Percentiles rank a stretch among this genome's conserved stretches.
These are phyloP conservation scores for Oryza glumipatula DNA, from an alignment of 176 grass and related monocot genomes.

Conservation along the genomic window DNA sequence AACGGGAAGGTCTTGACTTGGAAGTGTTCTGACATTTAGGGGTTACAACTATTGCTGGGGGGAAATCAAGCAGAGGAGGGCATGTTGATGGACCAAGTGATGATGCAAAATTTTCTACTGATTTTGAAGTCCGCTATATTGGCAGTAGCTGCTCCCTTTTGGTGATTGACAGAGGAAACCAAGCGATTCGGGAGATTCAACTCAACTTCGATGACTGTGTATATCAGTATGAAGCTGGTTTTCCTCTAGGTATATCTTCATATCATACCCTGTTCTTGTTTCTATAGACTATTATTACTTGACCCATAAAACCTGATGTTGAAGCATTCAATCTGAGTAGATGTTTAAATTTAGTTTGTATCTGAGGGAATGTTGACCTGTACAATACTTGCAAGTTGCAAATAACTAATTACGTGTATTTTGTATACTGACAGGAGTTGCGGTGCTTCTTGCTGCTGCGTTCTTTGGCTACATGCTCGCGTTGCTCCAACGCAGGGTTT, in stretches of 20 bases:
- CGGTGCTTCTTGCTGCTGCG: conserved; percentile 68
- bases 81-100: conserved; percentile 88
- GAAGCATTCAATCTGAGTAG: not conserved
- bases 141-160: conserved; percentile 93
- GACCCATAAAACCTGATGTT: conserved; percentile 24
- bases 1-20: conserved; percentile 29
- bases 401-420: conserved; percentile 29
- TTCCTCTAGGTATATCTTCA: conserved; percentile 74
- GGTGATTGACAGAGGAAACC: conserved; percentile 93
- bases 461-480: conserved; percentile 96
- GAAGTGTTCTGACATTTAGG: conserved; percentile 53
- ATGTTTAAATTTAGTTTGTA: no score
- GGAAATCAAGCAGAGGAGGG: conserved; percentile 80
- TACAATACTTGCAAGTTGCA: not conserved
- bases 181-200: conserved; percentile 86
- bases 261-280: conserved; percentile 5
- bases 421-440: conserved; percentile 57
- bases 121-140: conserved; percentile 95
- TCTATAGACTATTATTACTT: conserved; percentile 19
- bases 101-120: conserved; percentile 93
- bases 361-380: not conserved
- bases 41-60: conserved; percentile 95
- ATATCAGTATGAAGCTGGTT: conserved; percentile 79
- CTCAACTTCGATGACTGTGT: conserved; percentile 90
- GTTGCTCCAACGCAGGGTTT: conserved; percentile 66